Base-by-base conservation (phyloP, 805 yeast genomes). In the Komagataella mondaviorum region DNA sequence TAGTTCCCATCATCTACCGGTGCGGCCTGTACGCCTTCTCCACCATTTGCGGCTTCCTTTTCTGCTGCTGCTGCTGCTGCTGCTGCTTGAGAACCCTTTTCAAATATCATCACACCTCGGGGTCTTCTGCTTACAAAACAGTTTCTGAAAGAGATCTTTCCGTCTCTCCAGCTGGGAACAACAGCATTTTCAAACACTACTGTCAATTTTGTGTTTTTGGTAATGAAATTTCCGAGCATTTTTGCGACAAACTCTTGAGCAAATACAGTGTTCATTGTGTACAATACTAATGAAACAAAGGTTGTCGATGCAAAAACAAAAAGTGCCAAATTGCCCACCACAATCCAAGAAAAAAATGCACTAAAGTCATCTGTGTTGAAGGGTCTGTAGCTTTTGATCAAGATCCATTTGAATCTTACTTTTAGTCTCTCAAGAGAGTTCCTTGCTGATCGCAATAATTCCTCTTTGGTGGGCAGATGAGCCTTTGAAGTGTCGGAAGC, bases 121-220 rank as follows among this genome's bases (percentile, higher is more conserved):
- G 99, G 99, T 53, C 98, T 72, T 56, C 85, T 75, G 50, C 95
- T 85, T 0, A 90, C 89, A 63, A 83, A 83, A 51, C 96, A 95
- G 58, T 88, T 87, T 53, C 82, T 78, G 65, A 93, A 85, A 47
- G 83, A 78, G 51, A 93, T 87, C 55, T 80, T 85, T 1, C 96
- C 95, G 56, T 85, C 88, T 45, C 82, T 75, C 96, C 96, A 90
- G 52, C 87, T 88, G 0, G 97, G 97, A 5, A 89, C 95, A 52
- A 91, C 86, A 1, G 98, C 99, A 63, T 80, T 83, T 63, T 91
- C 98, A 60, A 93, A 93, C 0, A 87, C 81, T 6, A 93, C 96
- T 0, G 84, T 79, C 55, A 90, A 67, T 7, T 88, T 85, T 1
- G 95, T 81, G 60, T 89, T 93, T 54, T 77, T 77, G 5, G 98